Conservation (phyloP, 805 yeast genomes). For the Lipomyces sp. region DNA sequence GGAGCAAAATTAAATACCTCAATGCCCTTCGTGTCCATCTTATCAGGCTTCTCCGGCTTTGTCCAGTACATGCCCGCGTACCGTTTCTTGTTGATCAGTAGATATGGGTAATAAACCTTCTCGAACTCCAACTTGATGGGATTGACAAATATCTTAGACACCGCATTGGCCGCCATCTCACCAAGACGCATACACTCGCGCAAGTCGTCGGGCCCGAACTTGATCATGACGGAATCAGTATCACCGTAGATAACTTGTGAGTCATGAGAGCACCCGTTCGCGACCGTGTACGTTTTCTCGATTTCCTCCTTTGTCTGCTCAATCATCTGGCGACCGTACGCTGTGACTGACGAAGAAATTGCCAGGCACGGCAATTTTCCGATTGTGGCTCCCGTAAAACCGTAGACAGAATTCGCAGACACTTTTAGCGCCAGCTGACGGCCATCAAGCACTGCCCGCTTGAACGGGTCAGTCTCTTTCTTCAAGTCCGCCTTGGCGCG, state of each 20-base stretch:
- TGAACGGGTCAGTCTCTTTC: constrained; percentile 93
- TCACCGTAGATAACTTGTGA: constrained; percentile 96
- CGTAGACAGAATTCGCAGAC: constrained; percentile 97
- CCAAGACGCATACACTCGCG: constrained; percentile 89
- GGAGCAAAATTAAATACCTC: constrained; percentile 49
- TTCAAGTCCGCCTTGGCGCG: constrained; percentile 88
- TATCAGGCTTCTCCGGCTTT: constrained; percentile 84
- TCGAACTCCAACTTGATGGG: constrained; percentile 97
- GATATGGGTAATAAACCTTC: constrained; percentile 92
- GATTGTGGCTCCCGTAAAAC: constrained; percentile 98
- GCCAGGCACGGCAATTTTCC: constrained; percentile 97
- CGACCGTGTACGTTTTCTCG: constrained; percentile 74
- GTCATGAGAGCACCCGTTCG: constrained; percentile 82
- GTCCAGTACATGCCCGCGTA: constrained; percentile 99
- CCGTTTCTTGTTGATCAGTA: constrained; percentile 91
- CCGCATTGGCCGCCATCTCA: constrained; percentile 89
- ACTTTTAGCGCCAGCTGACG: constrained; percentile 94
- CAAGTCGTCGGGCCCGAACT: constrained; percentile 83
- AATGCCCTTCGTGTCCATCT: constrained; percentile 97
- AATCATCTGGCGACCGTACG: constrained; percentile 97
- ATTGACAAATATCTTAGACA: constrained; percentile 72
- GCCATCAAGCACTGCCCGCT: constrained; percentile 91
- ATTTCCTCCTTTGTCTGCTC: constrained; percentile 85
- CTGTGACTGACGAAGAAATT: constrained; percentile 92
- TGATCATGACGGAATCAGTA: constrained; percentile 99